A percentile compares a stretch with the other conserved stretches of the same genome.
Conservation (phyloP, 495 filamentous ascomycete genomes). For the Aspergillus cristatus region DNA sequence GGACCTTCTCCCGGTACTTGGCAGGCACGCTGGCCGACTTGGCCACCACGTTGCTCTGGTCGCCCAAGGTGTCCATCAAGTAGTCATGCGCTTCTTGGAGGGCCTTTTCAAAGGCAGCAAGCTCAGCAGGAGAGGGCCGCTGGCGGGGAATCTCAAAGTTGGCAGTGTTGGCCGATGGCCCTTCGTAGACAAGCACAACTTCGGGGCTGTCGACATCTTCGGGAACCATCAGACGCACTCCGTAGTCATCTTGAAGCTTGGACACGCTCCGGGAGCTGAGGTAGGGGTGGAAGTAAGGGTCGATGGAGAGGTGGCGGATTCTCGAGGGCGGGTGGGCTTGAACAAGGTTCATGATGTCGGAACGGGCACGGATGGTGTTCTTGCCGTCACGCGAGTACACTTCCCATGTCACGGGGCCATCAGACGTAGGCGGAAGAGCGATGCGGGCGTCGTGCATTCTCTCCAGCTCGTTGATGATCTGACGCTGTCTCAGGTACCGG, state of each 20-base stretch:
- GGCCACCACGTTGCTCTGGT: conserved; percentile 60
- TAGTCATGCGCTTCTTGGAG: conserved; percentile 65
- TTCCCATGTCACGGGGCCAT: conserved; percentile 66
- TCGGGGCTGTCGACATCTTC: conserved; percentile 52
- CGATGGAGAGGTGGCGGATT: conserved; percentile 58
- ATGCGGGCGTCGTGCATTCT: conserved; percentile 70
- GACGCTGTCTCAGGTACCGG: conserved; percentile 68
- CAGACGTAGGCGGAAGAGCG: conserved; percentile 55
- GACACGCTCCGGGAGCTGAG: conserved; percentile 54
- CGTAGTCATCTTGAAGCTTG: conserved; percentile 59
- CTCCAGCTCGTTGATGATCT: conserved; percentile 72
- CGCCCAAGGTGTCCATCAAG: conserved; percentile 58
- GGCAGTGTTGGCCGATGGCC: conserved; percentile 41
- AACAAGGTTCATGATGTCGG: conserved; percentile 72
- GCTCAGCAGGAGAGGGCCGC: conserved; percentile 49
- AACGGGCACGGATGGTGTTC: conserved; percentile 69
- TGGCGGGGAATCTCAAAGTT: conserved; percentile 60
- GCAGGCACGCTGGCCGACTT: conserved; percentile 57
- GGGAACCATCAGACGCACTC: conserved; percentile 72
- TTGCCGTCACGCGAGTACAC: conserved; percentile 77
- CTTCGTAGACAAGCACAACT: conserved; percentile 83
- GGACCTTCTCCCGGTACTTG: conserved; percentile 76
- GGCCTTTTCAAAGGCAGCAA: conserved; percentile 55
- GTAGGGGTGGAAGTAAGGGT: conserved; percentile 81
- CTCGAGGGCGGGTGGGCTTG: conserved; percentile 71